These are phyloP conservation scores for Aspergillus ustus DNA, from an alignment of 2,329 filamentous ascomycete species.

Conservation along the genomic window DNA sequence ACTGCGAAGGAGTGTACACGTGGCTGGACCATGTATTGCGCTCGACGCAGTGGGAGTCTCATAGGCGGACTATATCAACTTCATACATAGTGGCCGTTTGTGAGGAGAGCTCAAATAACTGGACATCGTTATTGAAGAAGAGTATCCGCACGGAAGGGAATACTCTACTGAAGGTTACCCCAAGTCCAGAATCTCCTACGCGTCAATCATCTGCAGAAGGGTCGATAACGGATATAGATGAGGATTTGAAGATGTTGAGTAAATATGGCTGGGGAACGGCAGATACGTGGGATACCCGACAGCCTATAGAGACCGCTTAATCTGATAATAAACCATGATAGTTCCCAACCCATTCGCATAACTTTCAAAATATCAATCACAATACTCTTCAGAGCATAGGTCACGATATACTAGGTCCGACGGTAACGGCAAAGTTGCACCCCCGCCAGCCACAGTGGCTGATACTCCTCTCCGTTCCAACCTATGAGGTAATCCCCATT, in stretches of 20 bases:
- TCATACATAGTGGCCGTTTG: constrained; percentile 42
- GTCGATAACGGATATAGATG: constrained; percentile 8
- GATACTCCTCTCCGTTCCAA: neutral
- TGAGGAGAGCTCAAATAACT: constrained; percentile 36
- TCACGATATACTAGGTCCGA: neutral
- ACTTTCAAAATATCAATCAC: neutral
- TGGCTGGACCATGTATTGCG: constrained; percentile 57
- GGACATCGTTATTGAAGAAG: constrained; percentile 32
- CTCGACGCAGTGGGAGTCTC: constrained; percentile 41
- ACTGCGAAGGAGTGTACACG: constrained; percentile 50
- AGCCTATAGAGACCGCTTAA: neutral
- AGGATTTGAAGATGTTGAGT: constrained; percentile 28
- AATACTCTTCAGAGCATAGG: neutral
- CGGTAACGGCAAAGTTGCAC: neutral
- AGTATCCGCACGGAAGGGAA: constrained; percentile 22
- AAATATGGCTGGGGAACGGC: constrained; percentile 36
- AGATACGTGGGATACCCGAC: constrained; percentile 38
- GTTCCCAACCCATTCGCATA: neutral
- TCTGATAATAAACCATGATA: neutral
- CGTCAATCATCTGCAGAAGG: neutral
- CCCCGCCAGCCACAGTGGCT: neutral
- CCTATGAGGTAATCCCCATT: constrained; percentile 20
- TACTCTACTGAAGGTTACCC: neutral
- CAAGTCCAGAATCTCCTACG: constrained; percentile 2
- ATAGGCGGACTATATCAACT: constrained; percentile 34